phyloP scores from a whole-genome alignment of 345 rosid species.

The Cardamine chenopodiifolia region DNA sequence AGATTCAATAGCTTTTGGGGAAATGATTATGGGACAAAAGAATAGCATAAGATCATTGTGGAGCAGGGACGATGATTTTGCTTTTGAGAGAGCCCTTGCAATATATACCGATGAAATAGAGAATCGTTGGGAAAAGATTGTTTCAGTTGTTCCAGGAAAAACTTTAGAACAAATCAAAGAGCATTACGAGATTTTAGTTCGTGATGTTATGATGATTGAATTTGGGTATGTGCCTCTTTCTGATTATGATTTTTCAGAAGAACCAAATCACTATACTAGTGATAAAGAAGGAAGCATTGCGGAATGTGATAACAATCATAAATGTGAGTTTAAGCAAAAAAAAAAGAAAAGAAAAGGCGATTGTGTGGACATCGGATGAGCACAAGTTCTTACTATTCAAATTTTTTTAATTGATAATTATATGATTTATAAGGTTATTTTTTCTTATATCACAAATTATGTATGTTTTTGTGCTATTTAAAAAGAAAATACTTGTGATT shows the following conservation, averaged over 20 bases:
- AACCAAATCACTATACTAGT: constrained; percentile 50
- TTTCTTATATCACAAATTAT: background rate
- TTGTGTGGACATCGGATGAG: constrained; percentile 83
- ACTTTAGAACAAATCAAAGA: constrained; percentile 60
- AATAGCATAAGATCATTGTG: constrained; percentile 56
- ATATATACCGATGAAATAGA: constrained; percentile 54
- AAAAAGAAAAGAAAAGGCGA: constrained; percentile 71
- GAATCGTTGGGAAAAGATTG: constrained; percentile 59
- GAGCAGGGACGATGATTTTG: constrained; percentile 76
- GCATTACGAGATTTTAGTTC: constrained; percentile 66
- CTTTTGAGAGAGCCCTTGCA: constrained; percentile 81
- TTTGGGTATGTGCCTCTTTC: constrained; percentile 79
- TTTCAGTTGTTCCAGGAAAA: constrained; percentile 65
- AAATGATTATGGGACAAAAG: constrained; percentile 59
- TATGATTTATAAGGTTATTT: background rate
- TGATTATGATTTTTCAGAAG: constrained; percentile 56
- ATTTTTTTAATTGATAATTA: background rate
- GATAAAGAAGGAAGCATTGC: constrained; percentile 58
- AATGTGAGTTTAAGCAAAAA: constrained; percentile 48
- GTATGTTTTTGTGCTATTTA: background rate
- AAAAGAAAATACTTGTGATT: too few relatives aligned
- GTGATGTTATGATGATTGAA: constrained; percentile 71
- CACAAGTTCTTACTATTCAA: constrained; percentile 55
- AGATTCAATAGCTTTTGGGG: background rate
- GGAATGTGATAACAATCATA: constrained; percentile 40